phyloP scores from a whole-genome alignment of 2,329 filamentous ascomycete genomes.

The Epicoccum sorghinum region DNA sequence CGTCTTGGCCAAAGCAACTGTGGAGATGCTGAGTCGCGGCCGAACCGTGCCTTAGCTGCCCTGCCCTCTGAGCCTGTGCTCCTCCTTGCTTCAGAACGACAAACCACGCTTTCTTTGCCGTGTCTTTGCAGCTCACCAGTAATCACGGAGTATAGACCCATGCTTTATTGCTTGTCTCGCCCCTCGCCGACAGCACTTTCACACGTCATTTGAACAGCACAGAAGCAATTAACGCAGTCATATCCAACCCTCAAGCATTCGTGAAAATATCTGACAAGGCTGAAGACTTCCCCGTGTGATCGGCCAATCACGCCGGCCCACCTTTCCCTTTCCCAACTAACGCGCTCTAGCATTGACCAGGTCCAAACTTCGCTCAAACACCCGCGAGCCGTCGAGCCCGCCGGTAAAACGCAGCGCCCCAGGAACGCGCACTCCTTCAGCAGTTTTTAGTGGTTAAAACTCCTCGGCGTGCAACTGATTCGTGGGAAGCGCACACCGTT shows the following conservation, averaged over 20 bases:
- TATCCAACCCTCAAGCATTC: neutral
- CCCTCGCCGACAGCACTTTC: neutral
- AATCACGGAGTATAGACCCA: neutral
- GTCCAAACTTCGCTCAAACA: constrained; percentile 7
- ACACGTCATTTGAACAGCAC: constrained; percentile 1
- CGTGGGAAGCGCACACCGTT: neutral
- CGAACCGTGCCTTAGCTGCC: neutral
- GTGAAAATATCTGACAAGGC: constrained; percentile 2
- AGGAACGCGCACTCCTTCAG: constrained; percentile 12
- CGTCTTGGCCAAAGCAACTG: constrained; percentile 3
- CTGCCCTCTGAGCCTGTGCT: constrained; percentile 8
- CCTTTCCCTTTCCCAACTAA: neutral
- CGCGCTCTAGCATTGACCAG: neutral
- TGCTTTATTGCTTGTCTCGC: neutral
- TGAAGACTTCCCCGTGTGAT: constrained; percentile 6
- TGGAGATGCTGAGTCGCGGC: constrained; percentile 10
- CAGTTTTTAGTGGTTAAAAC: neutral
- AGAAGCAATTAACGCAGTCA: constrained; percentile 1
- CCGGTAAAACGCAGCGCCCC: constrained; percentile 5
- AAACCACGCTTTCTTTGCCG: neutral
- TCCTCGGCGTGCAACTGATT: neutral
- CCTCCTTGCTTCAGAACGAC: neutral
- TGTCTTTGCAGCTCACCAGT: neutral
- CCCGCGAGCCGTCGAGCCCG: constrained; percentile 2
- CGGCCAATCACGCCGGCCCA: neutral